phyloP scores from a whole-genome alignment of 257 asterid genomes.

The Striga asiatica region DNA sequence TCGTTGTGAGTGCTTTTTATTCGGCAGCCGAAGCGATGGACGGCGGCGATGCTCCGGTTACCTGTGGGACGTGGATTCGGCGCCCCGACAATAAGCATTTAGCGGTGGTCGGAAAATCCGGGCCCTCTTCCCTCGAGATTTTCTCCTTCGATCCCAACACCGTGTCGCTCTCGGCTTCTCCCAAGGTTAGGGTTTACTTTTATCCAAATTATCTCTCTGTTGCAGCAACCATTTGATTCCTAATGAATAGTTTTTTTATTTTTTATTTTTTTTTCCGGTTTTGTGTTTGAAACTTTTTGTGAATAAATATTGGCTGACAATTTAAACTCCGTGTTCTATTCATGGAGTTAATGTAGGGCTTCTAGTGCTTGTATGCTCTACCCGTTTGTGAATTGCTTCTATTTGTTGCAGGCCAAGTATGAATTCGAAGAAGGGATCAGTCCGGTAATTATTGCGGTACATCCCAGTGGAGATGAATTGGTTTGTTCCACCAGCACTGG shows the following conservation, averaged over 20 bases:
- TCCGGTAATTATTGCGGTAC: slow-evolving; percentile 64
- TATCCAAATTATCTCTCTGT: neutral
- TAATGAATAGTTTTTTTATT: no score
- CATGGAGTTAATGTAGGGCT: neutral
- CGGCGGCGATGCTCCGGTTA: slow-evolving; percentile 49
- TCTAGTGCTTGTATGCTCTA: neutral
- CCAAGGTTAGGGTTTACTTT: slow-evolving; percentile 55
- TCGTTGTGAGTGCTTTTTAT: no score
- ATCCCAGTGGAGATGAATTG: slow-evolving; percentile 70
- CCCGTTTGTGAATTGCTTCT: neutral
- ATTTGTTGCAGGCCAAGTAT: slow-evolving; percentile 41
- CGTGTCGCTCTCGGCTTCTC: slow-evolving; percentile 56
- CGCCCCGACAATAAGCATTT: slow-evolving; percentile 90
- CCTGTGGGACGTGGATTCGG: slow-evolving; percentile 79
- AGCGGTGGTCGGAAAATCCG: slow-evolving; percentile 65
- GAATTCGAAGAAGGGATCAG: slow-evolving; percentile 58
- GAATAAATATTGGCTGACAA: no score
- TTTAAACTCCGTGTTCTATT: neutral
- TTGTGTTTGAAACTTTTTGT: no score
- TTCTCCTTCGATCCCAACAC: slow-evolving; percentile 58
- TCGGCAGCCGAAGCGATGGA: no score
- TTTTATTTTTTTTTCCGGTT: neutral
- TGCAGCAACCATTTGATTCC: neutral
- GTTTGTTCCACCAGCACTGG: slow-evolving; percentile 83
- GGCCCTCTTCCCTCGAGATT: slow-evolving; percentile 59